These are phyloP conservation scores for Scalesia atractyloides DNA, from an alignment of 129 eudicot species.

Conservation along the genomic window DNA sequence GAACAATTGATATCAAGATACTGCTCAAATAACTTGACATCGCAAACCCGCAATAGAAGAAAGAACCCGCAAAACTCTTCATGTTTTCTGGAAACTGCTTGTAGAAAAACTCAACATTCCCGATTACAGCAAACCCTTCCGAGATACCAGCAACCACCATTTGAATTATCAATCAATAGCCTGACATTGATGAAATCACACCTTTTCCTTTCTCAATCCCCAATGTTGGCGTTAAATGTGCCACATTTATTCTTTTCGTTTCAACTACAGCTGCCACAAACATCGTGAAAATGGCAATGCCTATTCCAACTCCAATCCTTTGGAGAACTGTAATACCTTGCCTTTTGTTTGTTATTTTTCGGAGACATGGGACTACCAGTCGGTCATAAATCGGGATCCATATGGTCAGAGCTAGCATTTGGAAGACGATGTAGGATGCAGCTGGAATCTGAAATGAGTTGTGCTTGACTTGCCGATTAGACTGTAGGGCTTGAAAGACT, in stretches of 20 bases:
- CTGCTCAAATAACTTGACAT: slow-evolving; percentile 50
- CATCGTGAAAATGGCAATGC: slow-evolving; percentile 41
- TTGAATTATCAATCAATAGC: slow-evolving; percentile 44
- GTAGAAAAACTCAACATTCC: slow-evolving; percentile 48
- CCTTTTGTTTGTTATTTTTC: slow-evolving; percentile 48
- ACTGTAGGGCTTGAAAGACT: slow-evolving; percentile 61
- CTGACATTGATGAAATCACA: slow-evolving; percentile 55
- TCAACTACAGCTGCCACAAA: slow-evolving; percentile 49
- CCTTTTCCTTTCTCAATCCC: slow-evolving; percentile 47
- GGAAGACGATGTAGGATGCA: slow-evolving; percentile 54
- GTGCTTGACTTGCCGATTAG: slow-evolving; percentile 43
- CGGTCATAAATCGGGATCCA: slow-evolving; percentile 68
- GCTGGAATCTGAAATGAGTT: slow-evolving; percentile 53
- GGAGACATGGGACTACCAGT: slow-evolving; percentile 51
- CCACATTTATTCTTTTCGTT: slow-evolving; percentile 40
- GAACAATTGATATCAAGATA: slow-evolving; percentile 46
- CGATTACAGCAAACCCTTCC: slow-evolving; percentile 46
- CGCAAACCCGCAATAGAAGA: slow-evolving; percentile 43
- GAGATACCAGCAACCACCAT: slow-evolving; percentile 50
- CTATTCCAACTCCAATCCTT: slow-evolving; percentile 59
- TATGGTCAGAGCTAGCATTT: slow-evolving; percentile 55
- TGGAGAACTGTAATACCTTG: slow-evolving; percentile 67
- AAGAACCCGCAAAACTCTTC: slow-evolving; percentile 54
- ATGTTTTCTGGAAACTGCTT: slow-evolving; percentile 57
- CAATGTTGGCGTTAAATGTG: slow-evolving; percentile 39